A percentile compares a stretch with the other conserved stretches of the same genome.
Conservation (phyloP, 2,329 filamentous ascomycete species). For the Pseudogymnoascus sp. region DNA sequence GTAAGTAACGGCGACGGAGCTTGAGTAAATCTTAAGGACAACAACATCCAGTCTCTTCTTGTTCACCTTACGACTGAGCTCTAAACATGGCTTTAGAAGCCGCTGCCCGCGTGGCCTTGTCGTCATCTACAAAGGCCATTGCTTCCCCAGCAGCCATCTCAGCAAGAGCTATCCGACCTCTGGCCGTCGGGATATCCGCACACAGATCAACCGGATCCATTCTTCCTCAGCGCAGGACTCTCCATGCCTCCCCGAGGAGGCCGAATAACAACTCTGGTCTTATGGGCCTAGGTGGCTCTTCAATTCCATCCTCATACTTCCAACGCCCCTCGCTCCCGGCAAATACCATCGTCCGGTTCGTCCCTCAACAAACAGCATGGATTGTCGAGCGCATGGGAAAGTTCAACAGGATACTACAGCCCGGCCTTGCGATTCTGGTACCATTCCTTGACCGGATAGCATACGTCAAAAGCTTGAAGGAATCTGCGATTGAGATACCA, state of each 20-base stretch:
- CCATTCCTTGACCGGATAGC: conserved; percentile 93
- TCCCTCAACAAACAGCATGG: conserved; percentile 99
- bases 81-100: conserved; percentile 10
- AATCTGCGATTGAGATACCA: conserved; percentile 91
- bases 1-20: background rate
- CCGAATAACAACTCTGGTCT: conserved; percentile 24
- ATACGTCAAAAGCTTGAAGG: conserved; percentile 97
- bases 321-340: conserved; percentile 68
- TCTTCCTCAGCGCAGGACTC: conserved; percentile 21
- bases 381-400: conserved; percentile 99
- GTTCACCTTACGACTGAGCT: background rate
- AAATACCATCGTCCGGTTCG: conserved; percentile 92
- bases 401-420: conserved; percentile 87
- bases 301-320: conserved; percentile 68
- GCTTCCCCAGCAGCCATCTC: conserved; percentile 15
- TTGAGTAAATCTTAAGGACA: background rate
- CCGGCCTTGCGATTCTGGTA: conserved; percentile 79
- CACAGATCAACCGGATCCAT: conserved; percentile 4
- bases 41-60: conserved; percentile 7
- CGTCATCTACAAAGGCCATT: conserved; percentile 16
- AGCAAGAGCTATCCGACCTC: conserved; percentile 15
- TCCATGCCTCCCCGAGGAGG: conserved; percentile 21
- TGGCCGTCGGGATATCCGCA: conserved; percentile 18
- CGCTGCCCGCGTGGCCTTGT: conserved; percentile 21
- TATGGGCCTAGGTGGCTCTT: conserved; percentile 29